phyloP scores from a whole-genome alignment of 768 basidiomycete species.

The Austroboletus eburneus region DNA sequence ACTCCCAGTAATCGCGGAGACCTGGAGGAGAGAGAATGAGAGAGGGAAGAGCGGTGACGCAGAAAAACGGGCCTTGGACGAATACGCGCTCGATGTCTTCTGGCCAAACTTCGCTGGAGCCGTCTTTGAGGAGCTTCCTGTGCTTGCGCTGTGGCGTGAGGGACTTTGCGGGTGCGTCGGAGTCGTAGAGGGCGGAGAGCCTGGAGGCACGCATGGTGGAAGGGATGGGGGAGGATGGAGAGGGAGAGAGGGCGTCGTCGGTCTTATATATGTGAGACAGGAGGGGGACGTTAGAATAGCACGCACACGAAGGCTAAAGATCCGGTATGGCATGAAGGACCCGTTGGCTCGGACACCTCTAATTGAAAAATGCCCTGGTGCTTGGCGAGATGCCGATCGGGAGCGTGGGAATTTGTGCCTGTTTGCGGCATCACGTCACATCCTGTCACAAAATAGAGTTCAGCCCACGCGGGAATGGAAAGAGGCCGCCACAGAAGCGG shows the following conservation, averaged over 20 bases:
- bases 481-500: slow-evolving; percentile 44
- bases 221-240: slow-evolving; percentile 6
- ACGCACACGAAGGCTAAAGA: slow-evolving; percentile 38
- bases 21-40: slow-evolving; percentile 37
- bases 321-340: slow-evolving; percentile 37
- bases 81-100: slow-evolving; percentile 73
- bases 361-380: slow-evolving; percentile 32
- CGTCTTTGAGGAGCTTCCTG: slow-evolving; percentile 81
- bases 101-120: slow-evolving; percentile 77
- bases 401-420: slow-evolving; percentile 19
- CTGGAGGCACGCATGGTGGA: slow-evolving; percentile 23
- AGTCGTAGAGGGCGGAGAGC: slow-evolving; percentile 18
- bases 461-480: slow-evolving; percentile 42
- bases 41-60: not conserved
- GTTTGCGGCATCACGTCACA: slow-evolving; percentile 10
- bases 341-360: slow-evolving; percentile 25
- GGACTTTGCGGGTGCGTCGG: slow-evolving; percentile 16
- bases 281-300: slow-evolving; percentile 21
- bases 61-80: slow-evolving; percentile 52
- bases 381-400: slow-evolving; percentile 30
- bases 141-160: slow-evolving; percentile 76
- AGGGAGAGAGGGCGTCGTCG: slow-evolving; percentile 7
- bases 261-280: slow-evolving; percentile 34
- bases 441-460: slow-evolving; percentile 21
- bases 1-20: slow-evolving; percentile 73